phyloP scores from a whole-genome alignment of 1,139 yeast genomes.

The Debaryomyces nepalensis region DNA sequence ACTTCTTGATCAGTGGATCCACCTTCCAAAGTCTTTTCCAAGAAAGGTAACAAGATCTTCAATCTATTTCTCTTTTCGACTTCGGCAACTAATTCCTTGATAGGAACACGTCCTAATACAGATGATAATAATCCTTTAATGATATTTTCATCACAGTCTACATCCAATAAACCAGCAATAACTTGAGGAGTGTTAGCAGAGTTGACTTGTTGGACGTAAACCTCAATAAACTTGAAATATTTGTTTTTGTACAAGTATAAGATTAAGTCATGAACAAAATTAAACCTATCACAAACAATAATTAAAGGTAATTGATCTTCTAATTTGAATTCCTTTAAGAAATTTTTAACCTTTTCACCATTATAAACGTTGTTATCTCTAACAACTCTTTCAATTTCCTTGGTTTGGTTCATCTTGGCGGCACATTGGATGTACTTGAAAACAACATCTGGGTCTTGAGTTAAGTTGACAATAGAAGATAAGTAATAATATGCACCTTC shows the following conservation, averaged over 20 bases:
- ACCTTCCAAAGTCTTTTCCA: slow-evolving; percentile 85
- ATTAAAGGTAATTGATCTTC: slow-evolving; percentile 96
- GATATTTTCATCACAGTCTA: slow-evolving; percentile 92
- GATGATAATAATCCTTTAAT: slow-evolving; percentile 81
- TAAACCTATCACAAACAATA: slow-evolving; percentile 92
- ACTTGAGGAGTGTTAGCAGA: slow-evolving; percentile 96
- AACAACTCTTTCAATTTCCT: slow-evolving; percentile 94
- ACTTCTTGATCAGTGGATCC: slow-evolving; percentile 93
- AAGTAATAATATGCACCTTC: slow-evolving; percentile 95
- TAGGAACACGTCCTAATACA: slow-evolving; percentile 94
- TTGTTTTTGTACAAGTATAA: slow-evolving; percentile 93
- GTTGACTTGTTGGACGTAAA: slow-evolving; percentile 95
- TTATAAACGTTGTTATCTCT: slow-evolving; percentile 93
- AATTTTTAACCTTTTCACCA: slow-evolving; percentile 97
- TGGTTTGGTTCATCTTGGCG: slow-evolving; percentile 83
- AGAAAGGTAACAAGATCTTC: slow-evolving; percentile 87
- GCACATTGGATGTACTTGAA: slow-evolving; percentile 96
- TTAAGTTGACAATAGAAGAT: slow-evolving; percentile 89
- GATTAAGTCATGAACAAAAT: slow-evolving; percentile 91
- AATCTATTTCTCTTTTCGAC: slow-evolving; percentile 96
- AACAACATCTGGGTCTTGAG: slow-evolving; percentile 94
- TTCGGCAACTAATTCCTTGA: slow-evolving; percentile 85
- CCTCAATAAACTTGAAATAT: slow-evolving; percentile 94
- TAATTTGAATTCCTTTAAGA: slow-evolving; percentile 88
- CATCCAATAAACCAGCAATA: slow-evolving; percentile 93